A percentile compares a stretch with the other conserved stretches of the same genome.
Conservation (phyloP, 2,329 filamentous ascomycete species). For the Hortaea werneckii region DNA sequence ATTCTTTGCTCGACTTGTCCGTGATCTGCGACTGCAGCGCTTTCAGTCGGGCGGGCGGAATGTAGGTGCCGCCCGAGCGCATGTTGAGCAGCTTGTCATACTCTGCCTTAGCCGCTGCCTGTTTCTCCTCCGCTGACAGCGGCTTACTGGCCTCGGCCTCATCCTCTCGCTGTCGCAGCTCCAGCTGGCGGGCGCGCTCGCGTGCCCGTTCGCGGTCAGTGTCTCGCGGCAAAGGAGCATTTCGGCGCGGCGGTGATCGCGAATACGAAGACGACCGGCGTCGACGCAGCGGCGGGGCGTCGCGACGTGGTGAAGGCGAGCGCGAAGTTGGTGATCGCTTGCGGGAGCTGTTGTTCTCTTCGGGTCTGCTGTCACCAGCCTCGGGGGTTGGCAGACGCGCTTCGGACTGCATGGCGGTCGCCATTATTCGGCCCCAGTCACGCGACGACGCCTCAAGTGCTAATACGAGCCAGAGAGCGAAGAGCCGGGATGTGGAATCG, state of each 20-base stretch:
- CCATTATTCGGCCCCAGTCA: constrained; percentile 6
- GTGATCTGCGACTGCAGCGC: constrained; percentile 94
- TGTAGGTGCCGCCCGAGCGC: constrained; percentile 92
- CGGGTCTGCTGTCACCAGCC: constrained; percentile 8
- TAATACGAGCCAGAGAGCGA: no score
- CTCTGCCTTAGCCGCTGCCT: constrained; percentile 79
- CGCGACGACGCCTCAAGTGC: no score
- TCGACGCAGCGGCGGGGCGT: constrained; percentile 21
- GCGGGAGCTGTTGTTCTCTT: constrained; percentile 12
- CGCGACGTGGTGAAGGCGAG: constrained; percentile 26
- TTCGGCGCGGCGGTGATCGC: constrained; percentile 23
- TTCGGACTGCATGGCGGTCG: constrained; percentile 15
- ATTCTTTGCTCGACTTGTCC: constrained; percentile 91
- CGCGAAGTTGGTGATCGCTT: constrained; percentile 26
- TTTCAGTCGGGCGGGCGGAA: constrained; percentile 80
- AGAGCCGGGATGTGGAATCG: not conserved
- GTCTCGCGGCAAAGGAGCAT: constrained; percentile 35
- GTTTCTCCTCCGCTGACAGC: constrained; percentile 71
- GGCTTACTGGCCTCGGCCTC: constrained; percentile 40
- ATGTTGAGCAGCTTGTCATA: constrained; percentile 86
- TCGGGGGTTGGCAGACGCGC: constrained; percentile 20
- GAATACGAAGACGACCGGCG: constrained; percentile 15
- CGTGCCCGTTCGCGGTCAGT: constrained; percentile 41
- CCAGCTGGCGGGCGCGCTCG: constrained; percentile 44
- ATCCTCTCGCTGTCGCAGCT: constrained; percentile 27